phyloP scores from a whole-genome alignment of 2,329 filamentous ascomycete genomes.

The Parastagonospora avenae region DNA sequence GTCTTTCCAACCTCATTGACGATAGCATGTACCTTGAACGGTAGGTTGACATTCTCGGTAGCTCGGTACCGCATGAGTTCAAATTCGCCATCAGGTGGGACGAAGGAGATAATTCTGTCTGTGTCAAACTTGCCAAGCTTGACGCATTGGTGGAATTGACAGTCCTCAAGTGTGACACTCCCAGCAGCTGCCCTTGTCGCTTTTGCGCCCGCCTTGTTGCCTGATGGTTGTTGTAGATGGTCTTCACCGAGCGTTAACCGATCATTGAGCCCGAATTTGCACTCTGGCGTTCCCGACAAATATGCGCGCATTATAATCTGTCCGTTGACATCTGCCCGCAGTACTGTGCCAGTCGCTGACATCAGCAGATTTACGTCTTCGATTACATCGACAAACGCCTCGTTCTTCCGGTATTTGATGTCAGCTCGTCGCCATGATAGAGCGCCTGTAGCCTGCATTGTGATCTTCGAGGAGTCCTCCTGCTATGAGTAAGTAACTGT shows the following conservation, averaged over 20 bases:
- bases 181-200: conserved; percentile 94
- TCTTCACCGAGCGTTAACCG: conserved; percentile 81
- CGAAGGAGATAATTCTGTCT: conserved; percentile 94
- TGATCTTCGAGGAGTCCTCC: conserved; percentile 96
- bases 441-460: conserved; percentile 97
- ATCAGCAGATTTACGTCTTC: conserved; percentile 99
- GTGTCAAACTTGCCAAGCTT: conserved; percentile 96
- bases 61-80: conserved; percentile 98
- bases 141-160: conserved; percentile 98
- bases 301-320: conserved; percentile 99
- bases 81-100: conserved; percentile 96
- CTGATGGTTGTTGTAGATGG: conserved; percentile 65
- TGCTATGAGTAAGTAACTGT: conserved; percentile 27
- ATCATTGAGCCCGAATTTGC: conserved; percentile 98
- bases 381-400: conserved; percentile 98
- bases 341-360: conserved; percentile 94
- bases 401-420: conserved; percentile 99
- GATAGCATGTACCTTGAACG: conserved; percentile 98
- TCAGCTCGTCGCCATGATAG: conserved; percentile 96
- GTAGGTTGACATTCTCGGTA: conserved; percentile 97
- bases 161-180: conserved; percentile 94
- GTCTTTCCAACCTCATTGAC: conserved; percentile 97
- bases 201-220: conserved; percentile 80
- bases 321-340: conserved; percentile 93
- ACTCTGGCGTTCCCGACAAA: conserved; percentile 93